Percentiles rank a stretch among this genome's conserved stretches.
These are phyloP conservation scores for Fagopyrum tataricum DNA, from an alignment of 148 eudicot species.

Conservation along the genomic window DNA sequence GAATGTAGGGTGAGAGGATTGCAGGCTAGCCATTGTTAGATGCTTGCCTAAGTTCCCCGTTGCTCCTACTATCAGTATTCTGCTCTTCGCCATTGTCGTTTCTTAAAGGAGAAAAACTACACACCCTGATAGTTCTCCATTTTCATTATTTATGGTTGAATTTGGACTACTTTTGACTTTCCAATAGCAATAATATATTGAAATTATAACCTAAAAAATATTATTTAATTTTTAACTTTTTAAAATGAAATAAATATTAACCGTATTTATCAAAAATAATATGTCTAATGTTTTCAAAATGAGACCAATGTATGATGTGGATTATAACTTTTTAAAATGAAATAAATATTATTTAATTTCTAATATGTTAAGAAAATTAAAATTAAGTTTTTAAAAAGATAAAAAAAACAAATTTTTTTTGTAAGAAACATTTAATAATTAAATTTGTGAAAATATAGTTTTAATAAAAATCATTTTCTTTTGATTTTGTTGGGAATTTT, in stretches of 20 bases:
- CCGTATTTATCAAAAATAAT: neutral
- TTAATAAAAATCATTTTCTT: no score
- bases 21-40: conserved; percentile 55
- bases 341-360: no score
- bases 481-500: no score
- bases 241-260: neutral
- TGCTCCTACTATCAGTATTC: conserved; percentile 65
- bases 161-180: neutral
- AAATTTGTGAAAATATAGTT: no score
- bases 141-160: no score
- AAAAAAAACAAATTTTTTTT: no score
- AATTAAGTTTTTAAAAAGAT: no score
- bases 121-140: neutral
- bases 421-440: no score
- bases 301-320: no score
- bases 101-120: neutral
- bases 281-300: no score
- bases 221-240: neutral
- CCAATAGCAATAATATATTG: neutral
- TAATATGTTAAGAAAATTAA: no score
- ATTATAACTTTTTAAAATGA: no score
- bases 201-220: neutral
- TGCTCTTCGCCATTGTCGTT: conserved; percentile 30
- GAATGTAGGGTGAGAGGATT: conserved; percentile 61
- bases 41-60: conserved; percentile 65